A percentile compares a stretch with the other conserved stretches of the same genome.
These are phyloP conservation scores for Saccharomyces hybrid DNA, from an alignment of 1,139 yeast genomes.

Conservation along the genomic window DNA sequence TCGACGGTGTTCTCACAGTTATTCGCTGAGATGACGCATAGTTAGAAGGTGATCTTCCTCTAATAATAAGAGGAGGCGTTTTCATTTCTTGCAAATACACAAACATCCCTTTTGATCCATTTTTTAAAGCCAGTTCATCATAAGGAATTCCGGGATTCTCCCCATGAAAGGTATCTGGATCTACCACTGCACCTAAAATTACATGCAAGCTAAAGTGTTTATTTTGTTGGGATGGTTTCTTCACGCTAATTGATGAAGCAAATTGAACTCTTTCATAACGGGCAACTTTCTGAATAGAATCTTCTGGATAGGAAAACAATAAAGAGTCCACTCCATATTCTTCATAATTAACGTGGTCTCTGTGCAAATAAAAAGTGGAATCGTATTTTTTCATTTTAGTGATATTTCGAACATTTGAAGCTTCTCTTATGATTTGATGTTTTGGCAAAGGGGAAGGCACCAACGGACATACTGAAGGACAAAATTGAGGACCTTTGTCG, in stretches of 20 bases:
- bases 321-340: conserved; percentile 17
- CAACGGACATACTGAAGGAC: conserved; percentile 52
- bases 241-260: conserved; percentile 51
- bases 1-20: conserved; percentile 5
- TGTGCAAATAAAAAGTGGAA: conserved; percentile 44
- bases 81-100: conserved; percentile 36
- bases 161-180: not conserved
- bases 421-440: conserved; percentile 49
- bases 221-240: conserved; percentile 39
- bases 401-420: conserved; percentile 52
- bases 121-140: conserved; percentile 7
- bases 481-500: conserved; percentile 61
- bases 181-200: conserved; percentile 45
- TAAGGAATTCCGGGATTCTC: not conserved
- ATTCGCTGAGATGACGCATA: conserved; percentile 31
- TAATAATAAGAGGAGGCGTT: conserved; percentile 56
- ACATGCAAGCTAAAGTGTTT: conserved; percentile 49
- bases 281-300: conserved; percentile 51
- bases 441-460: conserved; percentile 52
- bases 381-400: conserved; percentile 47
- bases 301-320: conserved; percentile 37
- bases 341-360: conserved; percentile 13
- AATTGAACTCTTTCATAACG: conserved; percentile 64
- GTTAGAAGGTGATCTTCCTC: conserved; percentile 64
- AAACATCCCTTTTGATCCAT: conserved; percentile 14